Percentiles rank a stretch among this genome's conserved stretches.
phyloP scores from a whole-genome alignment of 345 rosid species.

The Mallotus nudiflorus region DNA sequence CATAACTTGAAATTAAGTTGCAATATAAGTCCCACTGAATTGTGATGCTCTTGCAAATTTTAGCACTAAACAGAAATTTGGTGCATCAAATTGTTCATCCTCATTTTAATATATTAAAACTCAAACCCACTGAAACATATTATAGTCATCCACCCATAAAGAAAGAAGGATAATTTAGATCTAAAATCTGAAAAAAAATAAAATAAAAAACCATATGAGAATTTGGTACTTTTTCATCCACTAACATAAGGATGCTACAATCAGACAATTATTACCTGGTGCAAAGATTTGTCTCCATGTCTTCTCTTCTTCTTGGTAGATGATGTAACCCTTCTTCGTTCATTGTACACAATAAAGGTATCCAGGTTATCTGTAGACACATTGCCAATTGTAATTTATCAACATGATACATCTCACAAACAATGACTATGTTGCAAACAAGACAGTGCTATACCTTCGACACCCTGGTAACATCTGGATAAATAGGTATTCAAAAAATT shows the following conservation, averaged over 20 bases:
- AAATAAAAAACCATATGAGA: background rate
- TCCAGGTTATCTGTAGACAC: slow-evolving; percentile 59
- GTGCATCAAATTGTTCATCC: background rate
- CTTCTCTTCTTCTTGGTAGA: slow-evolving; percentile 92
- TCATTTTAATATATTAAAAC: background rate
- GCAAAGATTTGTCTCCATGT: slow-evolving; percentile 55
- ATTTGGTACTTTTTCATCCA: background rate
- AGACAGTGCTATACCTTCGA: slow-evolving; percentile 57
- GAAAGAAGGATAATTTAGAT: background rate
- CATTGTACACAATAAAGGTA: slow-evolving; percentile 82
- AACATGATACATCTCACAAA: background rate
- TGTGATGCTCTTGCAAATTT: background rate
- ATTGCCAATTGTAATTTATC: background rate
- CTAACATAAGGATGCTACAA: slow-evolving; percentile 2
- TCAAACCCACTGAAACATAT: background rate
- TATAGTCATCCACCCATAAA: background rate
- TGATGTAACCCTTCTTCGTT: slow-evolving; percentile 86
- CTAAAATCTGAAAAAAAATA: background rate
- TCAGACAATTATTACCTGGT: slow-evolving; percentile 62
- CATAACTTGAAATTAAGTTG: background rate
- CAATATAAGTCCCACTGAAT: background rate
- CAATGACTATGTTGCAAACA: slow-evolving; percentile 10
- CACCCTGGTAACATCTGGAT: slow-evolving; percentile 61
- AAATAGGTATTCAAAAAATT: slow-evolving; percentile 61
- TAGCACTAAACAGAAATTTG: background rate